Conservation (phyloP, 169 alveolate genomes). For the Cryptosporidium ryanae region DNA sequence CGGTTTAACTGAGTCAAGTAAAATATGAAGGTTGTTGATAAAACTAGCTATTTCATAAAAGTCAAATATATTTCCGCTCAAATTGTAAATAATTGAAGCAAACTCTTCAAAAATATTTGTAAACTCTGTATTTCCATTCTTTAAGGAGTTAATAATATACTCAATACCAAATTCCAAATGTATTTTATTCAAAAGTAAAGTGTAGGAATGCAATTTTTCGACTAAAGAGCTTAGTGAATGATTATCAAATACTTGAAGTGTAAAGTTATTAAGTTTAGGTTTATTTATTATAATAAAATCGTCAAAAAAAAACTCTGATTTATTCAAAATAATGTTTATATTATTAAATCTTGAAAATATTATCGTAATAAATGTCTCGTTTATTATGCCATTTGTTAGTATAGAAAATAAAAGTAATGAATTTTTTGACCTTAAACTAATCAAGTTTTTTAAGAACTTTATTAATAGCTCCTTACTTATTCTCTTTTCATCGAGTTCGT, state of each 20-base stretch:
- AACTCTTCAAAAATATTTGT: not conserved
- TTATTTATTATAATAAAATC: not conserved
- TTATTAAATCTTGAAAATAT: not conserved
- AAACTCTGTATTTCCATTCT: not conserved
- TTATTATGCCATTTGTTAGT: slow-evolving; percentile 7
- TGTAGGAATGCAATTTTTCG: not conserved
- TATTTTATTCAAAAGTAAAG: not conserved
- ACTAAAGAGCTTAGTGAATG: not conserved
- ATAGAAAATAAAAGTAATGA: slow-evolving; percentile 4
- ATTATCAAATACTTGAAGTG: not conserved
- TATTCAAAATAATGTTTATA: not conserved
- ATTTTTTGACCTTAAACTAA: not conserved
- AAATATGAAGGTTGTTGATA: slow-evolving; percentile 1
- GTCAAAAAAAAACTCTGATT: not conserved
- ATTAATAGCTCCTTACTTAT: not conserved
- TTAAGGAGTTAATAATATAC: slow-evolving; percentile 1
- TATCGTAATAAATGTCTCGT: slow-evolving; percentile 1
- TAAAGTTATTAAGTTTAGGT: not conserved
- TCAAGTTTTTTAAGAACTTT: slow-evolving; percentile 1
- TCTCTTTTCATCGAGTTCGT: not conserved
- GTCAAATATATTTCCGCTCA: slow-evolving; percentile 18
- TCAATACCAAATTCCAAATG: not conserved
- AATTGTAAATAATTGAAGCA: not conserved
- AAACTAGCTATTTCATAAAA: slow-evolving; percentile 7
- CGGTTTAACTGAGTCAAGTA: not conserved